phyloP scores from a whole-genome alignment of 371 early-diverging fungal genomes.

The Apophysomyces ossiformis region DNA sequence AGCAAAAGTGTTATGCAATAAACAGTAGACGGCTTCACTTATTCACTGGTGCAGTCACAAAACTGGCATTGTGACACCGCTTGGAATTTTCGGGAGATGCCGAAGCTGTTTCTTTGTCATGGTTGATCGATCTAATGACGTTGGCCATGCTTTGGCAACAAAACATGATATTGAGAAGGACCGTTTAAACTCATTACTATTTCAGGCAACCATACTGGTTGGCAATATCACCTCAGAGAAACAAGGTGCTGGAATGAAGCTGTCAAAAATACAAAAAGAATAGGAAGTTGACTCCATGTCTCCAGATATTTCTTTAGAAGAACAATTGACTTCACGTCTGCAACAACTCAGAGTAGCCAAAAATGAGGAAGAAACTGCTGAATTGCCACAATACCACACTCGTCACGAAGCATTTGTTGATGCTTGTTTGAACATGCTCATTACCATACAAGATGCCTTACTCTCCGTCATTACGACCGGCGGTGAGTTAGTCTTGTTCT shows the following conservation, averaged over 20 bases:
- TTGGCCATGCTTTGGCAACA: slow-evolving; percentile 2
- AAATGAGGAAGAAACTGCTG: background rate
- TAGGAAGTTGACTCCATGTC: background rate
- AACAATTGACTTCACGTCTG: slow-evolving; percentile 16
- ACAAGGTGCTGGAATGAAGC: slow-evolving; percentile 4
- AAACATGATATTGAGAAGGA: slow-evolving; percentile 16
- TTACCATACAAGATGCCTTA: slow-evolving; percentile 30
- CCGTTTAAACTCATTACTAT: slow-evolving; percentile 12
- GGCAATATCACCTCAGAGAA: slow-evolving; percentile 7
- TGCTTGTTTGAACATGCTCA: slow-evolving; percentile 31
- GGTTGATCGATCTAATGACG: background rate
- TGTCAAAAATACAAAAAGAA: background rate
- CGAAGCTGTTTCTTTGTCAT: background rate
- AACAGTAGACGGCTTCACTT: too few species aligned
- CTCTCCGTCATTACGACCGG: slow-evolving; percentile 27
- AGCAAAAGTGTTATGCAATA: too few species aligned
- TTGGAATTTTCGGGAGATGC: too few species aligned
- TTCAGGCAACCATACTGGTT: slow-evolving; percentile 18
- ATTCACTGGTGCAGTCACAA: too few species aligned
- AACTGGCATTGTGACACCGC: too few species aligned
- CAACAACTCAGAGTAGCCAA: background rate
- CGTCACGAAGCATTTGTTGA: slow-evolving; percentile 31
- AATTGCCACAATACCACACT: slow-evolving; percentile 15
- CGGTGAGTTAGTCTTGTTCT: slow-evolving; percentile 13
- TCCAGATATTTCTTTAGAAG: slow-evolving; percentile 12